Base-by-base conservation (phyloP, 2,329 filamentous ascomycete genomes). In the Cladorrhinum sp. region DNA sequence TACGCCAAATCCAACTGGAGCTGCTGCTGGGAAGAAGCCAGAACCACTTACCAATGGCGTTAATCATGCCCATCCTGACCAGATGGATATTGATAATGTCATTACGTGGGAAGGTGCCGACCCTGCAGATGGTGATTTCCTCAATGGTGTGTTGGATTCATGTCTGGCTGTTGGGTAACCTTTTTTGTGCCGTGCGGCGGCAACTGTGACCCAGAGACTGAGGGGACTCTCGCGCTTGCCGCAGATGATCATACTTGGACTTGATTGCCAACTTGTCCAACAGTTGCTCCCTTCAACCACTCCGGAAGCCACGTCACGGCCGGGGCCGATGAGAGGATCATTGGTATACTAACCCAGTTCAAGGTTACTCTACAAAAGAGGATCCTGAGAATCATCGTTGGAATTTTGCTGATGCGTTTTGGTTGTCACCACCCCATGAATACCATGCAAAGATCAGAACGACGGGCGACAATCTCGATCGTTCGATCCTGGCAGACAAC, bases 51-150 rank as follows among this genome's bases (percentile, higher is more conserved):
- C 78, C 9, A 86, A 85, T 62, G 82, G 82, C 2, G 64, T 73
- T n/a, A 69, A 72, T 10, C 72, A 79, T 4, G n/a, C 14, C 57
- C 73, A 80, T 57, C 23, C 54, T 16, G 82, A 86, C 58, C 72
- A 77, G n/a, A 87, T 86, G 83, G 84, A 87, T 8, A 73, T 85
- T 50, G 85, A 88, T 68, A 73, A 72, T 18, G 83, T 86, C 12
- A 72, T 77, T n/a, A 78, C 79, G 65, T 90, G 87, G 87, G 85
- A 87, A 53, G 87, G 86, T 2, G 81, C 81, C 42, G 81, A 82
- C 53, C 65, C 67, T 2, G 73, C 77, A 28, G 85, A 87, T 64
- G 77, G 78, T 67, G 75, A 79, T 53, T 73, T 78, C 58, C 75
- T 89, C 24, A 81, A 88, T 66, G 75, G 73, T 46, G 77, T 88